Evolutionary conservation across 2,329 filamentous ascomycete species (phyloP), one percentile per base, ranked within the genome.

Genomic region (Trichophyton schoenleinii): DNA sequence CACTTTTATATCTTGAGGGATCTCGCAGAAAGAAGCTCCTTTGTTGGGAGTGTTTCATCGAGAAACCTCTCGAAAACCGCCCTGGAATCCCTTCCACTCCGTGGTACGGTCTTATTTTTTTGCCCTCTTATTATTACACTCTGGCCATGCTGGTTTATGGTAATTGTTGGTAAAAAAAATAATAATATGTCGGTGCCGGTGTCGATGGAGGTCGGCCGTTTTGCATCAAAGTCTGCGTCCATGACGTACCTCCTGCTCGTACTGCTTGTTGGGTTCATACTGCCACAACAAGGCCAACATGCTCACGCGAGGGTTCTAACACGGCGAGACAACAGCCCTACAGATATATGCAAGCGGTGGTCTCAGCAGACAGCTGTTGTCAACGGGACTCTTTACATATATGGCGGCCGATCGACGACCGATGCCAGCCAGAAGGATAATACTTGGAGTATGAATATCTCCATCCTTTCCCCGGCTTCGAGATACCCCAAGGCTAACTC

Each of bases 381-480:
- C 15, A 90, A 90, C 65, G 87, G 87, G 13, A 91, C 87, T 0
- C 69, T 91, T 2, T 91, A 89, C 70, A 81, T 89, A 60, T 91
- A 89, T 66, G 88, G 88, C 41, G 88, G 88, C 28, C 80, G 87
- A 66, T 80, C 83, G 13, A 87, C 79, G 58, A 81, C 78, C 1
- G 71, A 78, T 15, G 71, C 78, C 13, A 78, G 79, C 41, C 87
- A 91, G 67, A 79, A 75, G 1, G 73, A 76, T 4, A 75, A 89
- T 68, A 86, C 83, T 1, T 91, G 87, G 87, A 89, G 84, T 87
- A 78, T 68, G 81, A 69, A 13, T 31, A 38, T 20, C 6, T 20
- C 6, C n/a, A 38, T 38, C 9, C 6, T 49, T 36, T n/a, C 58
- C 44, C 25, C 8, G 9, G 9, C 41, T 15, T 28, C 13, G 15